phyloP scores from a whole-genome alignment of 2,329 filamentous ascomycete genomes.

The Aspergillus quadricinctus region DNA sequence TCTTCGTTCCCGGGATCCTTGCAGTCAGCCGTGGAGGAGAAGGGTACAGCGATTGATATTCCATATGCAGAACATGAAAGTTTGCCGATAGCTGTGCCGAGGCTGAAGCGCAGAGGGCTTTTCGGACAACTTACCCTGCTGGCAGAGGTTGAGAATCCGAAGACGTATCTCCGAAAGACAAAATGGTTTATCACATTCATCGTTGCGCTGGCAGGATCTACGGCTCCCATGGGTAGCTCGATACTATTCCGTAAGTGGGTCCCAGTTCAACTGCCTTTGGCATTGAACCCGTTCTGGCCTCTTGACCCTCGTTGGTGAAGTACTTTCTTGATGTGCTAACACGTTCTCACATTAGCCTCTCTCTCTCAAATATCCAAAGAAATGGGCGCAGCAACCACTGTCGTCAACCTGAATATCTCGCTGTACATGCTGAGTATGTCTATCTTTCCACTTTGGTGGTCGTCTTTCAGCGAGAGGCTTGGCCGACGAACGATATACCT shows the following conservation, averaged over 20 bases:
- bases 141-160: constrained; percentile 73
- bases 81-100: constrained; percentile 46
- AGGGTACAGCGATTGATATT: constrained; percentile 18
- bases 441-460: constrained; percentile 85
- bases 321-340: background rate
- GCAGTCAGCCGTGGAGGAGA: constrained; percentile 12
- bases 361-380: constrained; percentile 60
- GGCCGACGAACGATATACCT: constrained; percentile 78
- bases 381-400: constrained; percentile 58
- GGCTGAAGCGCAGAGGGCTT: constrained; percentile 62
- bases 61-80: constrained; percentile 21
- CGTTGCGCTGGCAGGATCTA: constrained; percentile 70
- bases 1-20: constrained; percentile 11
- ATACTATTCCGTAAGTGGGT: constrained; percentile 70
- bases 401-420: constrained; percentile 71
- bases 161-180: constrained; percentile 64
- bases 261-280: background rate
- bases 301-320: background rate
- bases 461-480: constrained; percentile 66
- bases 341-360: constrained; percentile 50
- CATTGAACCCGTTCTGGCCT: too few species aligned
- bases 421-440: constrained; percentile 80
- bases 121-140: constrained; percentile 67
- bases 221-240: constrained; percentile 76
- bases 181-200: constrained; percentile 85